Base-by-base conservation (phyloP, 805 yeast species). In the Lipomyces lipofer region DNA sequence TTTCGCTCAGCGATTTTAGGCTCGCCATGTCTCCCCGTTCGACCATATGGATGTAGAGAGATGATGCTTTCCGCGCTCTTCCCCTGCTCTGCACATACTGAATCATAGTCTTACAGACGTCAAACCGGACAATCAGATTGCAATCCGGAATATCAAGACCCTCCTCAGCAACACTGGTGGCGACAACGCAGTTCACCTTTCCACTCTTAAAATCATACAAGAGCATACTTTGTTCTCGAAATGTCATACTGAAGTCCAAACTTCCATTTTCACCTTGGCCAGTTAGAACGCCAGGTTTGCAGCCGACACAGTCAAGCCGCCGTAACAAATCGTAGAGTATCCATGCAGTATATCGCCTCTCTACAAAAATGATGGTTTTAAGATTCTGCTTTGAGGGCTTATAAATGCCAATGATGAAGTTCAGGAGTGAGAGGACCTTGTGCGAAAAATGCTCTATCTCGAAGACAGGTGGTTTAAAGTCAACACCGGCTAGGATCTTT, bases 141-240 rank as follows among this genome's bases (percentile, higher is more conserved):
- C 58, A 54, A 6, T 44, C 46, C 25, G 58, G 58, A 12, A 54
- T 24, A 25, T 54, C 58, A 10, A 54, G 30, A 9, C 58, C 58
- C 42, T 54, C 58, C 50, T 54, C 58, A 13, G 54, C 53, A 3
- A 54, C 51, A 19, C 49, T 45, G 8, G 58, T 54, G 13, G 58
- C 51, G 30, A 54, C 22, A 10, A 54, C 27, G 19, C 44, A 17
- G 30, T 54, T 48, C 12, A 45, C 40, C 24, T 24, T 22, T 35
- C 52, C 44, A 4, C 27, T 24, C 28, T 50, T 43, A 27, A 50
- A 54, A 17, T 49, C 22, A 32, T 29, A 47, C 12, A 54, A 39
- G 21, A 46, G 8, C 19, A 27, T 19, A 4, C 46, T 51, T 32
- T 54, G 58, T 3, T 39, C 28, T 13, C 47, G 43, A 33, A 39